Percentiles rank a stretch among this genome's conserved stretches.
These are phyloP conservation scores for Alternaria dauci DNA, from an alignment of 2,329 filamentous ascomycete species.

Conservation along the genomic window DNA sequence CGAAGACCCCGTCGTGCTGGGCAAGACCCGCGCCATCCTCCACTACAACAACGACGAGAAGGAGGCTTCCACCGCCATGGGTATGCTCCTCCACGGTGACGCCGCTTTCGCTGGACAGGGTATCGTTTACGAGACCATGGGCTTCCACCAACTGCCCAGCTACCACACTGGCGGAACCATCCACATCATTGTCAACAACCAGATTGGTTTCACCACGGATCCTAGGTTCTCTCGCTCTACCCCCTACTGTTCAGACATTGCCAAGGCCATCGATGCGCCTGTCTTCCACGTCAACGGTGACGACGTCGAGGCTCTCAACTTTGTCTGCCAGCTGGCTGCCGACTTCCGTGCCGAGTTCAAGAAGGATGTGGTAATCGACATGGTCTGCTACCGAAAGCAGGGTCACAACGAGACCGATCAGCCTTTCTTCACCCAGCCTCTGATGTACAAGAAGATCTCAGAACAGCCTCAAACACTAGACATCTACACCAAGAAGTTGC, in stretches of 20 bases:
- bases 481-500: constrained; percentile 89
- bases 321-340: constrained; percentile 93
- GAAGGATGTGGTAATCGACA: constrained; percentile 96
- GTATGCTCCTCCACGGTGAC: constrained; percentile 94
- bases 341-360: constrained; percentile 99
- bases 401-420: constrained; percentile 99
- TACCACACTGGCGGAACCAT: constrained; percentile 98
- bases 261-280: constrained; percentile 97
- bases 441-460: constrained; percentile 99
- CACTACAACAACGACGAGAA: constrained; percentile 99
- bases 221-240: constrained; percentile 97
- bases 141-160: constrained; percentile 92
- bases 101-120: constrained; percentile 96
- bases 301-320: constrained; percentile 98
- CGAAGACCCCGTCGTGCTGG: constrained; percentile 95
- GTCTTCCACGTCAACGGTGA: constrained; percentile 99
- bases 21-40: constrained; percentile 96
- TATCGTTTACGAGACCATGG: constrained; percentile 97
- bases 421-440: constrained; percentile 97
- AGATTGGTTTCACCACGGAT: constrained; percentile 99
- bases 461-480: constrained; percentile 85
- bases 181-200: constrained; percentile 98
- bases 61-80: constrained; percentile 89
- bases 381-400: constrained; percentile 98
- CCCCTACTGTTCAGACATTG: constrained; percentile 98